Base-by-base conservation (phyloP, 2,329 filamentous ascomycete genomes). In the Dryadomyces quercivorus region DNA sequence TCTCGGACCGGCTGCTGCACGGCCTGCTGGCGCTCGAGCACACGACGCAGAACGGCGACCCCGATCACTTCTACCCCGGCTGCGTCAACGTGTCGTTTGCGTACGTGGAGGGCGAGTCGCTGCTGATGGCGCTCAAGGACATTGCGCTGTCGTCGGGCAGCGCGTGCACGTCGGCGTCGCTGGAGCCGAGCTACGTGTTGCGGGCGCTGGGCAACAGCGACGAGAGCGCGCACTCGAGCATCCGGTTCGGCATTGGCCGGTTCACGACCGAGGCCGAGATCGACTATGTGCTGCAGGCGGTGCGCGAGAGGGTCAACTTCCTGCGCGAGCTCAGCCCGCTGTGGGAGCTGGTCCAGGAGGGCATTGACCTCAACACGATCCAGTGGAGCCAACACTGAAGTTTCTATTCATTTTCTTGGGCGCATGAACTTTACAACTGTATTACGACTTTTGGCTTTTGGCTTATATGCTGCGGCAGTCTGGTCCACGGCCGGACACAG, bases 61-160 rank as follows among this genome's bases (percentile, higher is more conserved):
- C 84, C 2, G 71, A 85, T 5, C 78, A 81, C 52, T 94, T 94
- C 69, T 98, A 98, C 67, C 90, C 93, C 2, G 93, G 93, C 59
- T 98, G 93, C 63, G 92, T 98, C 58, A 98, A 98, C 69, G 87
- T 98, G 12, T 98, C 93, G 0, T 98, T 98, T 66, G 92, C 93
- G 38, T 98, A 98, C 64, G 90, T 98, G 5, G 93, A 98, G 71
- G 93, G 93, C 61, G 93, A 98, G 71, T 97, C 93, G 2, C 84
- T 98, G 1, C 78, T 98, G 59, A 98, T 98, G 93, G 93, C 93
- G 0, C 74, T 98, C 48, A 98, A 98, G 72, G 93, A 98, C 62
- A 96, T 98, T 69, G 93, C 93, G 0, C 75, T 98, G 40, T 97
- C 92, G 7, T 98, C 93, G 0, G 93, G 93, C 55, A 96, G 90